These are phyloP conservation scores for Cymbidium sinense DNA, from an alignment of 106 monocot genomes.

Conservation along the genomic window DNA sequence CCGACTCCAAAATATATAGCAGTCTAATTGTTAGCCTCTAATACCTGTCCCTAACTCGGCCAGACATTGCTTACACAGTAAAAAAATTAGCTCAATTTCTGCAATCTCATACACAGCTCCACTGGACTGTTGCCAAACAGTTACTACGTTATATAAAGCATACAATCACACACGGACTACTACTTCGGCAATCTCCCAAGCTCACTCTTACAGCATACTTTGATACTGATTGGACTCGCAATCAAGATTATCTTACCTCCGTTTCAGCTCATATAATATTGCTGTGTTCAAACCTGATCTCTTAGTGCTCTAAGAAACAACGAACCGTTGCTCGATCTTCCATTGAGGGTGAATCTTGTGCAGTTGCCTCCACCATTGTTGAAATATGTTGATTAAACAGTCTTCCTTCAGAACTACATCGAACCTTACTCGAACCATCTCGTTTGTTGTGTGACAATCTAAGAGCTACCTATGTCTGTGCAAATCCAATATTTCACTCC, in stretches of 20 bases:
- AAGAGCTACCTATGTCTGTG: no score
- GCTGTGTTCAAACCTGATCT: neutral
- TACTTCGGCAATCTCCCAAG: neutral
- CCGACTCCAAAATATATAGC: neutral
- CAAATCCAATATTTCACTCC: no score
- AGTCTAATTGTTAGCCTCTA: neutral
- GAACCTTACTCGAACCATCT: no score
- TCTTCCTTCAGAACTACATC: no score
- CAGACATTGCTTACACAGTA: neutral
- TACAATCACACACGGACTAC: neutral
- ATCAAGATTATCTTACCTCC: neutral
- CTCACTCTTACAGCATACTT: neutral
- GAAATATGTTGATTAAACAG: no score
- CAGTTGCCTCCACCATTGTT: neutral
- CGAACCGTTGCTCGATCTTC: neutral
- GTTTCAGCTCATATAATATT: neutral
- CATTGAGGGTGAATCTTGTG: neutral
- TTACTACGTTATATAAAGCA: neutral
- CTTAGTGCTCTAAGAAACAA: constrained; percentile 7
- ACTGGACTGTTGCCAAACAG: neutral
- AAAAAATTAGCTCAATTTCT: neutral
- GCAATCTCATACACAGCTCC: neutral
- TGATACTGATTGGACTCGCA: neutral
- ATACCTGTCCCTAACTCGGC: neutral
- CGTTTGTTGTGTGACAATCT: no score